These are phyloP conservation scores for Oryza meridionalis DNA, from an alignment of 176 grass and related monocot species.

Conservation along the genomic window DNA sequence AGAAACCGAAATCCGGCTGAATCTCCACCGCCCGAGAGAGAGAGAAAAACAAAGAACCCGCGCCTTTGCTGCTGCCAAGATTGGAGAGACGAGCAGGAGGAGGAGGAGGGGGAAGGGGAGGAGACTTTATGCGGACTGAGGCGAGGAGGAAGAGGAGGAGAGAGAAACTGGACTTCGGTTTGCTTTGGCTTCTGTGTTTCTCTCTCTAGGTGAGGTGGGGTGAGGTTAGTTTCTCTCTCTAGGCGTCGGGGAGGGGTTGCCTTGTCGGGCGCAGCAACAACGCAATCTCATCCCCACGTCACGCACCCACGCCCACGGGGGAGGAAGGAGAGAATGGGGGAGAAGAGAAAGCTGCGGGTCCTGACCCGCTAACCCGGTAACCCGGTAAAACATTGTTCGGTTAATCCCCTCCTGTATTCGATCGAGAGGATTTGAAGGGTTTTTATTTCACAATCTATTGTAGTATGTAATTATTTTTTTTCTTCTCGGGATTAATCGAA, in stretches of 20 bases:
- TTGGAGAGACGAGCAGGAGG: slow-evolving; percentile 2
- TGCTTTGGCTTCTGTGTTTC: slow-evolving; percentile 16
- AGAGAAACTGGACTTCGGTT: slow-evolving; percentile 48
- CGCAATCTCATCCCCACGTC: slow-evolving; percentile 40
- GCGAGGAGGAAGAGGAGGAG: background rate
- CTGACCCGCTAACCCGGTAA: slow-evolving; percentile 15
- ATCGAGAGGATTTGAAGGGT: too few relatives aligned
- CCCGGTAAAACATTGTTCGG: too few relatives aligned
- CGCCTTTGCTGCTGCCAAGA: background rate
- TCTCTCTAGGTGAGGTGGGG: background rate
- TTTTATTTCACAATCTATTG: too few relatives aligned
- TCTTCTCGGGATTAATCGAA: too few relatives aligned
- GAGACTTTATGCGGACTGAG: slow-evolving; percentile 37
- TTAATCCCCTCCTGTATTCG: too few relatives aligned
- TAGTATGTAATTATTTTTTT: too few relatives aligned
- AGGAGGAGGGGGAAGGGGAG: background rate
- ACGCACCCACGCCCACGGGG: background rate
- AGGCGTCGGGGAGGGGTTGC: background rate
- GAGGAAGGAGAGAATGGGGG: background rate
- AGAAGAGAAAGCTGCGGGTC: background rate
- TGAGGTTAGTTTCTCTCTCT: background rate
- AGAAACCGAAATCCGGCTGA: slow-evolving; percentile 28
- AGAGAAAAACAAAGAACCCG: background rate
- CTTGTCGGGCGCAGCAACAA: slow-evolving; percentile 35
- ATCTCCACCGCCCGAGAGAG: background rate